Evolutionary conservation across 1,284 basidiomycete species (phyloP), one percentile per base, ranked within the genome.

Genomic region (Puccinia coronata): DNA sequence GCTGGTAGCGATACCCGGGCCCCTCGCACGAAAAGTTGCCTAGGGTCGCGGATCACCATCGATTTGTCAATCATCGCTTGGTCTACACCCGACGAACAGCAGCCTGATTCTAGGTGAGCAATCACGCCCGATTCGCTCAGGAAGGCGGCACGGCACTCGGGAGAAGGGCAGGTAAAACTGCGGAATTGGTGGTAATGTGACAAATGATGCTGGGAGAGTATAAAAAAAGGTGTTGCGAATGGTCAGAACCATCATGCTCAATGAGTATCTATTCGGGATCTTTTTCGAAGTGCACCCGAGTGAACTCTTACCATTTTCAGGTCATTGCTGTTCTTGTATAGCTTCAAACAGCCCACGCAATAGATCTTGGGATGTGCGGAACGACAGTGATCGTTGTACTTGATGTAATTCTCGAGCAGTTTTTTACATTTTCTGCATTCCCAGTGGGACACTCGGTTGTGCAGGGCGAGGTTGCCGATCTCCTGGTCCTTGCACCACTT

Each of bases 1-100:
- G 18, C 23, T 16, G 63, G 63, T 28, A 43, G 9, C 2, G 63
- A n/a, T 1, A 67, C 63, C n/a, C 63, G 39, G 0, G 63, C 63
- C 39, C 36, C 20, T 47, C 63, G 39, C 34, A 67, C 9, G 20
- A 67, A 67, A 18, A 43, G 2, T 47, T 67, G 63, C n/a, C 36
- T n/a, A 5, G 63, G 41, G 63, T 67, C 63, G 9, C 12, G 63
- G 25, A 47, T 67, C 41, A 43, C 63, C 63, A 67, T 67, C 63
- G 63, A 43, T 47, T 67, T n/a, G 63, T 67, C 63, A 41, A 67
- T 28, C 39, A 67, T 67, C 63, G 39, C 63, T 67, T 67, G 63
- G n/a, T 67, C 63, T 1, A 31, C 63, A 25, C 63, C 63, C 20
- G 63, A 67, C 20, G 41, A 2, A 67, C 63, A 67, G 36, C 39